phyloP scores from a whole-genome alignment of 805 yeast species.

The Pichia paraexigua region DNA sequence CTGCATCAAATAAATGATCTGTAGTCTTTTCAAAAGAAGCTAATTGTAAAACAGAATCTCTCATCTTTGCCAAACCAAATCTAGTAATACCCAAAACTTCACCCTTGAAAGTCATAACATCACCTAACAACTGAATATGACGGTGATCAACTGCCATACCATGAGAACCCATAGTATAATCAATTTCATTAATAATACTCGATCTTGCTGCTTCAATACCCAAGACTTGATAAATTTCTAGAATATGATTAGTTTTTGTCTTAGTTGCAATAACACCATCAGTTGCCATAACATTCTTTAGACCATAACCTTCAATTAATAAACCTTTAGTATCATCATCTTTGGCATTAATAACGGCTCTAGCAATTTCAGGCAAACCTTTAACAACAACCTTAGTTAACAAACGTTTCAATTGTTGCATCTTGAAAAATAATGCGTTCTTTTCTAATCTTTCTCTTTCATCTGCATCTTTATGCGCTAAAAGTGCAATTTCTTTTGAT shows the following conservation, averaged over 20 bases:
- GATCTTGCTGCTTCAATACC: slow-evolving; percentile 98
- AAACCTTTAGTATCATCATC: slow-evolving; percentile 84
- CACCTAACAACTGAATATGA: slow-evolving; percentile 94
- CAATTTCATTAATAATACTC: slow-evolving; percentile 89
- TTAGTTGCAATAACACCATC: slow-evolving; percentile 90
- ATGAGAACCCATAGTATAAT: slow-evolving; percentile 96
- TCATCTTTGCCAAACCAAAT: slow-evolving; percentile 96
- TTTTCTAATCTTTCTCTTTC: slow-evolving; percentile 30
- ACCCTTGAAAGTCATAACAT: slow-evolving; percentile 98
- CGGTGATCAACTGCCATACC: slow-evolving; percentile 99
- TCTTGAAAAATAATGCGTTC: slow-evolving; percentile 67
- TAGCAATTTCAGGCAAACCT: slow-evolving; percentile 83
- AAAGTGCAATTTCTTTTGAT: slow-evolving; percentile 24
- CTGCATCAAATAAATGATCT: slow-evolving; percentile 96
- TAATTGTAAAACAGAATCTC: slow-evolving; percentile 93
- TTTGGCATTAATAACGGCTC: slow-evolving; percentile 93
- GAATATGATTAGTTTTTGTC: slow-evolving; percentile 84
- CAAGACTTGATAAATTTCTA: slow-evolving; percentile 80
- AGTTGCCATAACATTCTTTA: slow-evolving; percentile 92
- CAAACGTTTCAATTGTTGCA: slow-evolving; percentile 81
- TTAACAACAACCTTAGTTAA: slow-evolving; percentile 86
- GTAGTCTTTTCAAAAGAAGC: slow-evolving; percentile 98
- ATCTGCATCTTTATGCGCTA: slow-evolving; percentile 28
- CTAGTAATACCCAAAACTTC: slow-evolving; percentile 97
- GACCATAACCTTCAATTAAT: slow-evolving; percentile 95